Base-by-base conservation (phyloP, 2,329 filamentous ascomycete species). In the Metarhizium album region DNA sequence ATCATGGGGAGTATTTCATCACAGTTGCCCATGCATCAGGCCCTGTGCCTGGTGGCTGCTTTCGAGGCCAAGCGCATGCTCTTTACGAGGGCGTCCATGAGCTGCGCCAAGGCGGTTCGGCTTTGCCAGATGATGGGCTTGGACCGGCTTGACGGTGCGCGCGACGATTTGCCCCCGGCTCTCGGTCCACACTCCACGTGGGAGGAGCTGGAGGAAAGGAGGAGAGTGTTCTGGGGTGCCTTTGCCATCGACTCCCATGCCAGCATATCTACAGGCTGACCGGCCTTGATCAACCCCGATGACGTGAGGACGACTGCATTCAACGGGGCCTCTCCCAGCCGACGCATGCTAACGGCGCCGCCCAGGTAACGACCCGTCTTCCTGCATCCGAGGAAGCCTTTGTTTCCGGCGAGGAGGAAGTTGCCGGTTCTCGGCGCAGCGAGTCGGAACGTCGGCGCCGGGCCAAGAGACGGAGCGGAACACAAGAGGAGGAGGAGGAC, bases 231-330 rank as follows among this genome's bases (percentile, higher is more conserved):
- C 59, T 96, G 91, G 91, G 80, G 84, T 56, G 78, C 83, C 1
- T 96, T 91, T 60, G 86, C 83, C 57, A 76, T 87, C 42, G 90
- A 96, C 64, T 79, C 87, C 24, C 94, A 94, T 67, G 84, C 87
- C 2, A 89, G 86, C 59, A 87, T 95, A 48, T 89, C 88, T 13
- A 95, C 90, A 3, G 90, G 90, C 2, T 96, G 90, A 90, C 88
- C 90, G 0, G 84, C 87, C 71, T 71, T 83, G 24, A 82, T 95
- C 42, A 83, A 94, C 55, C 78, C 87, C 52, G 73, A 74, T 61
- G 87, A 95, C 55, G 78, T 76, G 58, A 59, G 67, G 16, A 40
- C 14, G 9, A 22, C 27, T 5, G 24, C 18, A 23, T n/a, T n/a
- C 7, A 43, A 24, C 18, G 8, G 16, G 8, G 9, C 4, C 14